Evolutionary conservation across 768 basidiomycete species (phyloP).

Genomic region (Lentinula sp.): DNA sequence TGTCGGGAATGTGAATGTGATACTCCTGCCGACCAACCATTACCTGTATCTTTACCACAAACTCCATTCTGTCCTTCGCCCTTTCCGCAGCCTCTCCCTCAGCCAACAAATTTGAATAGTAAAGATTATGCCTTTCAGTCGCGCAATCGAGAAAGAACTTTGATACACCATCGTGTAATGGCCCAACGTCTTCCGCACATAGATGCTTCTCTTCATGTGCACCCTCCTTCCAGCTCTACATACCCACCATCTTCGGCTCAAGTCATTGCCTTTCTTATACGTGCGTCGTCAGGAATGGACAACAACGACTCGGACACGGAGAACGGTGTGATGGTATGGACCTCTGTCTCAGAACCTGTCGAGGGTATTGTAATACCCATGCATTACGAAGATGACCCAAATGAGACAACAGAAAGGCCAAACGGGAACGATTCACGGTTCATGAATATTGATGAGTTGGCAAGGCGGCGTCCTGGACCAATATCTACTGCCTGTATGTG

Average conservation of each 20-base stretch:
- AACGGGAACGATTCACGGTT: conserved; percentile 20
- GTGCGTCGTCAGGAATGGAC: not conserved
- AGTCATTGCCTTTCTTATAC: not conserved
- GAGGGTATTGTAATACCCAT: conserved; percentile 45
- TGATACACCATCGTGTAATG: not conserved
- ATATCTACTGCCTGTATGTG: conserved; percentile 56
- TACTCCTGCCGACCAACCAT: not conserved
- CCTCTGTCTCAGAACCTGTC: conserved; percentile 47
- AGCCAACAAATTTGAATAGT: not conserved
- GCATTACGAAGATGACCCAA: conserved; percentile 49
- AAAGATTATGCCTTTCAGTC: not conserved
- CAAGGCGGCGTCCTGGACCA: not conserved
- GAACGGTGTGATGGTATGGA: conserved; percentile 37
- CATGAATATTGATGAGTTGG: not conserved
- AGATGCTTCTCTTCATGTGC: conserved; percentile 1
- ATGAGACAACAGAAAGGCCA: conserved; percentile 28
- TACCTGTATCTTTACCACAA: not conserved
- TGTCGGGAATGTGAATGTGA: conserved; percentile 4
- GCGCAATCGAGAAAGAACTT: not conserved
- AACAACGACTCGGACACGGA: not conserved
- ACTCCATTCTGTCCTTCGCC: not conserved
- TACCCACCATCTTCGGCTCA: not conserved
- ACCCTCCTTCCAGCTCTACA: not conserved
- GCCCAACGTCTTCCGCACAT: conserved; percentile 3
- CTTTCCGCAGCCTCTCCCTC: not conserved